Conservation (phyloP, 176 grass and related monocot genomes). For the Rhynchospora tenuis region DNA sequence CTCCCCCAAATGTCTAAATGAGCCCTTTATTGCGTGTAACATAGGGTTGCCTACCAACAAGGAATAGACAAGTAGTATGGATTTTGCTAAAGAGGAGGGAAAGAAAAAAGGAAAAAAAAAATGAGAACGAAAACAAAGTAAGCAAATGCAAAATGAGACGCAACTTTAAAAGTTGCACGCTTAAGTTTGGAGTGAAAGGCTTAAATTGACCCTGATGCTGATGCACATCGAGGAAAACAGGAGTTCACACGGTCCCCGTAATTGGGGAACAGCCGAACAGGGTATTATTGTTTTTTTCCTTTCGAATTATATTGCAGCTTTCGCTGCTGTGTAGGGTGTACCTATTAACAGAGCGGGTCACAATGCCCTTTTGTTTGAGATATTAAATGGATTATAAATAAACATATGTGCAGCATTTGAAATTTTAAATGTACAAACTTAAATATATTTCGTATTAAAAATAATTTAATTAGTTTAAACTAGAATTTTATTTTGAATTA, state of each 20-base stretch:
- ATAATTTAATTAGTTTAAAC: too few species aligned
- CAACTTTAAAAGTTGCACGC: conserved; percentile 1
- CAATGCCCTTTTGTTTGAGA: too few species aligned
- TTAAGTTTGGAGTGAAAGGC: neutral
- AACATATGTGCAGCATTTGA: too few species aligned
- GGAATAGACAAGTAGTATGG: neutral
- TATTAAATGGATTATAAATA: too few species aligned
- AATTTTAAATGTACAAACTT: too few species aligned
- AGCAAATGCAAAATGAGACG: neutral
- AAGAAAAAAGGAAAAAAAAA: neutral
- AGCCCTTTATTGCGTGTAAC: neutral
- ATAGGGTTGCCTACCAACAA: neutral
- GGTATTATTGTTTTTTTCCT: too few species aligned
- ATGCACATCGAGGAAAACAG: neutral
- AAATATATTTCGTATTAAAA: too few species aligned
- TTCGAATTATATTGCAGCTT: too few species aligned
- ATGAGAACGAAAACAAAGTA: neutral
- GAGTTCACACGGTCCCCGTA: neutral
- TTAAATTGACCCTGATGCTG: neutral
- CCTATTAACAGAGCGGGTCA: too few species aligned
- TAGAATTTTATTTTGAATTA: too few species aligned
- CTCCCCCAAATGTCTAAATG: neutral
- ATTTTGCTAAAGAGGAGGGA: neutral
- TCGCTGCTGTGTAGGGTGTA: too few species aligned
- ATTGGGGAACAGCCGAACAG: neutral